Evolutionary conservation across 352 stramenopile species (phyloP).

Genomic region (Blastocystis sp.): DNA sequence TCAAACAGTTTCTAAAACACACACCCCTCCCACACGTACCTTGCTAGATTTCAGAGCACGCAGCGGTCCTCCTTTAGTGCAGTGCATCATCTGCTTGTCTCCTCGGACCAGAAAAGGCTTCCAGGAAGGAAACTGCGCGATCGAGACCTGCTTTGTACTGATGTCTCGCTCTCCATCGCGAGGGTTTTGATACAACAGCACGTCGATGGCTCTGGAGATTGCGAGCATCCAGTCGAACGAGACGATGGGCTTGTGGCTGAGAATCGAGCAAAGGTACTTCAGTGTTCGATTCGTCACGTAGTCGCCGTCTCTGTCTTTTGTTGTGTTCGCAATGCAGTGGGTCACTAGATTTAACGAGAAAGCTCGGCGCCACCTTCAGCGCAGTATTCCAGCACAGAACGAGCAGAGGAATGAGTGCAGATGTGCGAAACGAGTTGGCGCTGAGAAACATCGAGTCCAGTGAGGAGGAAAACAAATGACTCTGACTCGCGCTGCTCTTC

Average conservation of each 20-base stretch:
- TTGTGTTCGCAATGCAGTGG: slow-evolving; percentile 13
- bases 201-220: neutral
- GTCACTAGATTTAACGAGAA: slow-evolving; percentile 1
- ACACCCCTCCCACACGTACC: neutral
- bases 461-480: slow-evolving; percentile 2
- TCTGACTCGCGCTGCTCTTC: neutral
- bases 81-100: neutral
- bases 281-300: neutral
- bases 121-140: neutral
- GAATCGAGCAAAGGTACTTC: slow-evolving; percentile 32
- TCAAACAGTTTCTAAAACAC: neutral
- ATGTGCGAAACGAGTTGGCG: slow-evolving; percentile 5
- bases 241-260: slow-evolving; percentile 6
- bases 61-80: neutral
- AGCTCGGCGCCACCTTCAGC: neutral
- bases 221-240: neutral
- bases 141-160: neutral
- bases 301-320: neutral
- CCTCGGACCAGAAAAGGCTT: neutral
- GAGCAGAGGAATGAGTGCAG: slow-evolving; percentile 8
- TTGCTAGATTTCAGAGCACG: neutral
- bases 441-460: neutral
- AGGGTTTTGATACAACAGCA: neutral
- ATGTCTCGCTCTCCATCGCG: neutral
- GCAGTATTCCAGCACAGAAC: neutral